Percentiles rank a stretch among this genome's conserved stretches.
Conservation (phyloP, 768 basidiomycete species). For the Termitomyces sp. region DNA sequence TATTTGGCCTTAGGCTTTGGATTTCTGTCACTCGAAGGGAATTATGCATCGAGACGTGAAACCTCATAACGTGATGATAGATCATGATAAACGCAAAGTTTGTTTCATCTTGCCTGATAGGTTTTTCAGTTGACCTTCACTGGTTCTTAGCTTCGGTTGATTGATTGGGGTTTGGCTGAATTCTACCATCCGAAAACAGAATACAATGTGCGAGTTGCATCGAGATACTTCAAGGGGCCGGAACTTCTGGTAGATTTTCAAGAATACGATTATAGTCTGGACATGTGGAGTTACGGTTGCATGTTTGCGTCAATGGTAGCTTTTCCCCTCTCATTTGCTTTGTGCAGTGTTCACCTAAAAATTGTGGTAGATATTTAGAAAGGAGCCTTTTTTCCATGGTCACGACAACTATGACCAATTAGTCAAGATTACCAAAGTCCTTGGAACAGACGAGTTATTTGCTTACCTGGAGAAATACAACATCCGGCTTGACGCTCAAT, state of each 20-base stretch:
- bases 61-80: constrained; percentile 99
- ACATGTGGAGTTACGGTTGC: constrained; percentile 99
- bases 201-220: constrained; percentile 97
- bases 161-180: constrained; percentile 98
- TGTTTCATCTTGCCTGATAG: constrained; percentile 11
- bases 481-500: constrained; percentile 93
- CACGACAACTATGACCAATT: constrained; percentile 99
- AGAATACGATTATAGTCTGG: constrained; percentile 95
- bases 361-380: constrained; percentile 82
- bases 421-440: constrained; percentile 96
- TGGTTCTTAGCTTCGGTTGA: constrained; percentile 74
- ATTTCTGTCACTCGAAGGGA: constrained; percentile 97
- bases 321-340: constrained; percentile 4
- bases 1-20: constrained; percentile 61
- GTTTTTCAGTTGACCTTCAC: constrained; percentile 6
- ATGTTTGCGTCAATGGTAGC: constrained; percentile 98
- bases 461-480: constrained; percentile 92
- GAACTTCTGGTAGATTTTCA: constrained; percentile 97
- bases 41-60: constrained; percentile 99
- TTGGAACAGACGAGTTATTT: constrained; percentile 94
- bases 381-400: constrained; percentile 99
- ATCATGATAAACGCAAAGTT: constrained; percentile 94
- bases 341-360: constrained; percentile 5
- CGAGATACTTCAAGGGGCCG: constrained; percentile 97
- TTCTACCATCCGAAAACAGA: constrained; percentile 98